Evolutionary conservation across 1,284 basidiomycete genomes (phyloP), one percentile per base, ranked within the genome.

Genomic region (Amylostereum areolatum): DNA sequence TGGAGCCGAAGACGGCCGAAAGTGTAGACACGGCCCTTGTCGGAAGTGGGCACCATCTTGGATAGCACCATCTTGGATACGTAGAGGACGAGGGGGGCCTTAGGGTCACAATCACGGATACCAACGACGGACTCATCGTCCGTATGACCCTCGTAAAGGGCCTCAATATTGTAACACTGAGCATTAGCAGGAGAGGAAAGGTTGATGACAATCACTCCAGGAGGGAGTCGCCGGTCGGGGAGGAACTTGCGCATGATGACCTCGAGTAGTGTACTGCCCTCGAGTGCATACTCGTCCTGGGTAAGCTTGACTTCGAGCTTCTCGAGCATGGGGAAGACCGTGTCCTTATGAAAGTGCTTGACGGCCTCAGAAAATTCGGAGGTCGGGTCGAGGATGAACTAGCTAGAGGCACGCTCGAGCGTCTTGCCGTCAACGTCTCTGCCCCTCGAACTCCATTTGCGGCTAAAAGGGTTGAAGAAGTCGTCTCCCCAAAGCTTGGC

Each of bases 291-390:
- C 80, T 99, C 97, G 4, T 97, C 94, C 49, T 78, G 72, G 55
- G 81, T 78, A 58, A 99, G 90, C 71, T 90, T 91, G 69, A 99
- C 73, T 32, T 97, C 96, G 64, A 99, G 92, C 78, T 99, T 99
- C 52, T 97, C 94, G 62, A 97, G 86, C 75, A 99, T 92, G 58
- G 80, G 73, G 55, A 66, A 71, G 61, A 92, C 84, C 59, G 83
- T 74, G 53, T 97, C 96, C 81, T 97, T 99, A 81, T 99, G 97
- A 83, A 90, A 97, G 84, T 99, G 97, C 95, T 98, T 99, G 74
- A 98, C 92, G 61, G 91, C 87, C 64, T 97, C 95, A 74, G 99
- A 99, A 69, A 99, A 85, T 70, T 85, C 92, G 87, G 91, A 99
- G 75, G 99, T 99, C 59, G 97, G 97, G 75, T 99, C 97, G 61